phyloP scores from a whole-genome alignment of 768 basidiomycete species.

The Collybia sordida region DNA sequence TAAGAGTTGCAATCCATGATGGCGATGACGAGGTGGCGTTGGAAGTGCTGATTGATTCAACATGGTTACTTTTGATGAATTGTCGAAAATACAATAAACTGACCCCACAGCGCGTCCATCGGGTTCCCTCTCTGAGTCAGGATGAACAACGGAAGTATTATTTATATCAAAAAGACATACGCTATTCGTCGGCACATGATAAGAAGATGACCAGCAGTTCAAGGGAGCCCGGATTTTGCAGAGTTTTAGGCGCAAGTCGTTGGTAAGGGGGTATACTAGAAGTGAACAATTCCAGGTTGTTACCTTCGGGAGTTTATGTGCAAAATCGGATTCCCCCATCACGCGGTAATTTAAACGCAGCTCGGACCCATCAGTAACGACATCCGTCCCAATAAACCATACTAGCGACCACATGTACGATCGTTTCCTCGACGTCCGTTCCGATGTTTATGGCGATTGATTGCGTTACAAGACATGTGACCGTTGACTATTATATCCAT shows the following conservation, averaged over 20 bases:
- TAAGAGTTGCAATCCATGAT: conserved; percentile 73
- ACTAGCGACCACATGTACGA: conserved; percentile 34
- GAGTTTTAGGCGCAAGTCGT: not conserved
- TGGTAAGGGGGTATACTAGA: conserved; percentile 1
- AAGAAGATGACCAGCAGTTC: conserved; percentile 1
- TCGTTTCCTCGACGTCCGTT: conserved; percentile 28
- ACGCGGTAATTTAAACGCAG: conserved; percentile 27
- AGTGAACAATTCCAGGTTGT: too few relatives aligned
- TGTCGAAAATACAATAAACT: conserved; percentile 13
- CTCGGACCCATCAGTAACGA: conserved; percentile 25
- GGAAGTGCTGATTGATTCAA: conserved; percentile 61
- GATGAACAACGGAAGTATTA: conserved; percentile 12
- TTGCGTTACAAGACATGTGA: conserved; percentile 28
- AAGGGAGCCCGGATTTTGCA: not conserved
- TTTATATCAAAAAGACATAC: conserved; percentile 33
- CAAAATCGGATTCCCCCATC: conserved; percentile 17
- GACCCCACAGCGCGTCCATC: conserved; percentile 73
- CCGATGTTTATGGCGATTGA: conserved; percentile 33
- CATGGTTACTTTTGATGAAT: not conserved
- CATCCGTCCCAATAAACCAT: conserved; percentile 27
- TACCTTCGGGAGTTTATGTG: conserved; percentile 3
- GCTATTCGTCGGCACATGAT: conserved; percentile 76
- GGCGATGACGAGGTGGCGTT: conserved; percentile 70
- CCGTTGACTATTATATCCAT: conserved; percentile 15
- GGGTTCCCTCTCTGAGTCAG: conserved; percentile 64